Base-by-base conservation (phyloP, 495 filamentous ascomycete species). In the Margaritispora aquatica region DNA sequence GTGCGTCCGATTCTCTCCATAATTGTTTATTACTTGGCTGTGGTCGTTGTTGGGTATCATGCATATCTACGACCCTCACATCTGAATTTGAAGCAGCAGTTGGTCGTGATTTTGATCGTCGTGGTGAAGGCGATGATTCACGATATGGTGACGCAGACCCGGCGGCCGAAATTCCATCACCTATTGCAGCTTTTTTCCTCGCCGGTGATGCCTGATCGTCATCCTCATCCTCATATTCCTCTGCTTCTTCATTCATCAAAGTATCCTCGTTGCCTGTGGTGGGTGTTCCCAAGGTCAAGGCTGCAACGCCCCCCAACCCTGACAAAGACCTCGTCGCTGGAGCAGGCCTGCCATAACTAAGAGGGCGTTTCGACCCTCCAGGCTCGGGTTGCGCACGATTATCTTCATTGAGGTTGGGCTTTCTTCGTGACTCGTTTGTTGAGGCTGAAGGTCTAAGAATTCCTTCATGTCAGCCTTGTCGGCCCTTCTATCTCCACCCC, bases 81-180 rank as follows among this genome's bases (percentile, higher is more conserved):
- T 52, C 53, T 5, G 51, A 26, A 0, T 63, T 53, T 51, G 55
- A 36, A 5, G 34, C 58, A 20, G 54, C 46, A 19, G 31, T 51
- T 19, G 58, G 51, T 22, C 58, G 38, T 4, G 59, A 55, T 59
- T 59, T 65, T 34, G 63, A 62, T n/a, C 55, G 27, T 26, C 58
- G 51, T 46, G 63, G 63, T 10, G 58, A 50, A 2, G 62, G 58
- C 11, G 54, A 52, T 19, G 57, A 54, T 9, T 60, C 36, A 41
- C 62, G 38, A 15, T 26, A 54, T 7, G 60, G 61, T 8, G 50
- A 55, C 10, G 26, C 55, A 4, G 63, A 65, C 1, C 63, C 59
- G 26, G n/a, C n/a, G n/a, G 55, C 47, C 19, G 59, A 62, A n/a
- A 62, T 62, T 1, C 63, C 59, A 53, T 62, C 58, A 4, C 63